Base-by-base conservation (phyloP, 129 eudicot species). In the Scalesia atractyloides region DNA sequence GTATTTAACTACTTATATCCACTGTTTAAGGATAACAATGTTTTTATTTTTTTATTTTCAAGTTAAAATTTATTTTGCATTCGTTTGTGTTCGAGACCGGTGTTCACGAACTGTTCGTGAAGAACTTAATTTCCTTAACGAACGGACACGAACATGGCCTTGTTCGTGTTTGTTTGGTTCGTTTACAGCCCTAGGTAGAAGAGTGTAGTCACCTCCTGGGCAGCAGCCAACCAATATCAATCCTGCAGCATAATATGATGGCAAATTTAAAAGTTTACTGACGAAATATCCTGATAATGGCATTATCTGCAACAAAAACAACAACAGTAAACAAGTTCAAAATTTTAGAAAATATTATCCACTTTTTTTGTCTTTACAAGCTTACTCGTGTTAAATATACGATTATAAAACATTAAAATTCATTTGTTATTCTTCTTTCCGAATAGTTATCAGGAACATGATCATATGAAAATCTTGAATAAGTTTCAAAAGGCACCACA, bases 211-310 rank as follows among this genome's bases (percentile, higher is more conserved):
- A 89, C 98, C 98, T 56, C 97, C 98, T 1, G 98, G 98, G 69
- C 98, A 93, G 87, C 97, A 93, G 81, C 90, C 96, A 34, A 93
- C 18, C 81, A 93, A 80, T 77, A 93, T 93, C 65, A 93, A 81
- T 36, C 98, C 98, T n/a, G 98, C 98, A 53, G 98, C 98, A 88
- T 87, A 93, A 75, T 86, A 59, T 19, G 98, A 84, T 19, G 98
- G 98, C 83, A 93, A 77, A 68, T 85, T 83, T 47, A 93, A 70
- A 72, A 93, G 66, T 86, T 79, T 90, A 86, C 96, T 93, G 65
- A 90, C 49, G 15, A 86, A 82, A 78, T 20, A 87, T 26, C 75
- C 98, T 30, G 98, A 84, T 79, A 93, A 80, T 20, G 98, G 98
- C 98, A 93, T 93, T 59, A 93, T 89, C 98, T 93, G 92, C 73